phyloP scores from a whole-genome alignment of 1,284 basidiomycete species.

The Fomitopsis pinicola region DNA sequence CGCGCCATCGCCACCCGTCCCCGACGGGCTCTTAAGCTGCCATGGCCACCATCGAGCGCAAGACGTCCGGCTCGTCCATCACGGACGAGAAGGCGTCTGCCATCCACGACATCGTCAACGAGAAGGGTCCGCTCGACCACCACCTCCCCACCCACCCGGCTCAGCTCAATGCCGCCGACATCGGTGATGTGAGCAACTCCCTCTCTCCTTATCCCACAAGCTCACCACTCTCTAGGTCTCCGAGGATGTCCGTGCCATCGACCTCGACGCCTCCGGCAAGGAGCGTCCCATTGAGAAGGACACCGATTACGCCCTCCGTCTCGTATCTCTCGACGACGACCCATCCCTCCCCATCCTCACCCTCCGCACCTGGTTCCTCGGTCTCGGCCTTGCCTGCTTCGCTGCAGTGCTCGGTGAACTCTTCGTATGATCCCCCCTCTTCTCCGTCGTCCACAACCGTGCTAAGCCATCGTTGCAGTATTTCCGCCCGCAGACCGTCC shows the following conservation, averaged over 20 bases:
- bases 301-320: slow-evolving; percentile 43
- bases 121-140: neutral
- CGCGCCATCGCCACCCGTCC: neutral
- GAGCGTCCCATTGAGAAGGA: slow-evolving; percentile 43
- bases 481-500: slow-evolving; percentile 50
- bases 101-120: neutral
- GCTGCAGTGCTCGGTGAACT: slow-evolving; percentile 56
- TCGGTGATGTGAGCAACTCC: neutral
- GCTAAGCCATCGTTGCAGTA: slow-evolving; percentile 8
- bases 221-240: neutral
- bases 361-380: slow-evolving; percentile 45
- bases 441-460: neutral
- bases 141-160: neutral
- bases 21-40: neutral
- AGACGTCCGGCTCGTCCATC: neutral
- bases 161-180: neutral
- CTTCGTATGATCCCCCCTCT: slow-evolving; percentile 36
- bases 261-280: slow-evolving; percentile 22
- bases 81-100: neutral
- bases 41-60: neutral
- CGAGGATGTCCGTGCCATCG: neutral
- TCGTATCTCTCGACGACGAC: slow-evolving; percentile 57
- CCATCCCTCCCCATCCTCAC: slow-evolving; percentile 46
- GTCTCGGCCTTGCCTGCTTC: slow-evolving; percentile 47
- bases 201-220: neutral